Percentiles rank a stretch among this genome's conserved stretches.
Evolutionary conservation across 2,329 filamentous ascomycete species (phyloP).

Genomic region (Myriosclerotinia duriaeana): DNA sequence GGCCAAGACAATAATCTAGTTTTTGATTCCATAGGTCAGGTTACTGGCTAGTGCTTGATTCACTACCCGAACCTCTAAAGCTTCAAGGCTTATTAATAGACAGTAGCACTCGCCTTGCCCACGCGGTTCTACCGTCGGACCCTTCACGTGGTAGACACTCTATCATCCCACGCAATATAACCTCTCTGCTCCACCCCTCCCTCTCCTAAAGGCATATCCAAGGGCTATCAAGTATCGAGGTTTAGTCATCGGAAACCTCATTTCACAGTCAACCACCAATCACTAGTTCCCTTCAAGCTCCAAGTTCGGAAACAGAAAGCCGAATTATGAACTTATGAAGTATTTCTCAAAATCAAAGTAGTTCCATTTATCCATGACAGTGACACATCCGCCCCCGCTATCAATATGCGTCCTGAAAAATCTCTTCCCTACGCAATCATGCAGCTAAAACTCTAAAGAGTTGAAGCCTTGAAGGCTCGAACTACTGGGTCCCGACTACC

Average conservation of each 20-base stretch:
- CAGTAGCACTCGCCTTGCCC: background rate
- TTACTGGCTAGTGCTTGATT: background rate
- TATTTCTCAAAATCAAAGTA: no score
- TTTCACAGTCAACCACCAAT: background rate
- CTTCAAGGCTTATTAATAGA: background rate
- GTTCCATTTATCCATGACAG: background rate
- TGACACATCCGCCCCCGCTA: conserved; percentile 1
- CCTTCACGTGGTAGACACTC: background rate
- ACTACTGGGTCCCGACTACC: background rate
- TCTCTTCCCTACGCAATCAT: conserved; percentile 1
- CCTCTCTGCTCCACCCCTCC: background rate
- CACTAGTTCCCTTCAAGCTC: background rate
- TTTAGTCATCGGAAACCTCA: background rate
- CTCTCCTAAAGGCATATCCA: background rate
- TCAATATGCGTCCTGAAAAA: conserved; percentile 4
- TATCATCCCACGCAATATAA: background rate
- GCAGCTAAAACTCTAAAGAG: conserved; percentile 1
- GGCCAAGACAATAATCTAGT: background rate
- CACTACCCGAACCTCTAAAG: background rate
- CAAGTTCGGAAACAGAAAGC: background rate
- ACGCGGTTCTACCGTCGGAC: background rate
- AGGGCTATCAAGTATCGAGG: background rate
- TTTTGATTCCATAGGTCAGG: background rate
- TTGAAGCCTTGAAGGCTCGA: background rate
- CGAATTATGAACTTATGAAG: no score